Percentiles rank a stretch among this genome's conserved stretches.
Conservation (phyloP, 176 grass and related monocot genomes). For the Otatea glauca region DNA sequence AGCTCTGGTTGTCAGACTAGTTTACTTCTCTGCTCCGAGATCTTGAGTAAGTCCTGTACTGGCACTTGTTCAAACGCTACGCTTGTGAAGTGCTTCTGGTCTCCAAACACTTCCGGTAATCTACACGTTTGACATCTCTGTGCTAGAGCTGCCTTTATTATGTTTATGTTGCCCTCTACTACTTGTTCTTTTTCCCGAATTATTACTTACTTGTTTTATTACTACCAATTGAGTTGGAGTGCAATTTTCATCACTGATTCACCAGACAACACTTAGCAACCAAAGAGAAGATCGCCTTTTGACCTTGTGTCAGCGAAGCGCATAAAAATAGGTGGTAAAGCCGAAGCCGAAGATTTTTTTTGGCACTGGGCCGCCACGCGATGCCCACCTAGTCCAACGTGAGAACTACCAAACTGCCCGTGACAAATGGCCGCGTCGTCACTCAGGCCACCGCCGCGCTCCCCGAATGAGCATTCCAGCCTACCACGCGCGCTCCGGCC, state of each 20-base stretch:
- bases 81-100: not conserved
- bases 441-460: too few relatives aligned
- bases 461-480: too few relatives aligned
- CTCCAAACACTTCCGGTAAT: not conserved
- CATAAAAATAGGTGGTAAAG: not conserved
- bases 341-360: not conserved
- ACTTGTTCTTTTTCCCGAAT: not conserved
- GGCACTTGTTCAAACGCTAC: not conserved
- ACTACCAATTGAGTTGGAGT: not conserved
- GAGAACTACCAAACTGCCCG: not conserved
- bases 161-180: not conserved
- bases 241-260: not conserved
- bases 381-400: not conserved
- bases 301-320: not conserved
- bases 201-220: not conserved
- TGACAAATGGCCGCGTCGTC: too few relatives aligned
- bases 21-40: not conserved
- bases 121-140: not conserved
- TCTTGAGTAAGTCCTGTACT: not conserved
- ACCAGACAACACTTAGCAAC: not conserved
- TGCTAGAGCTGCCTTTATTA: not conserved
- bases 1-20: not conserved
- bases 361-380: not conserved
- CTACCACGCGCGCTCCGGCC: not conserved
- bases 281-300: not conserved